These are phyloP conservation scores for Leccinum pellstonianum DNA, from an alignment of 768 basidiomycete species.

Conservation along the genomic window DNA sequence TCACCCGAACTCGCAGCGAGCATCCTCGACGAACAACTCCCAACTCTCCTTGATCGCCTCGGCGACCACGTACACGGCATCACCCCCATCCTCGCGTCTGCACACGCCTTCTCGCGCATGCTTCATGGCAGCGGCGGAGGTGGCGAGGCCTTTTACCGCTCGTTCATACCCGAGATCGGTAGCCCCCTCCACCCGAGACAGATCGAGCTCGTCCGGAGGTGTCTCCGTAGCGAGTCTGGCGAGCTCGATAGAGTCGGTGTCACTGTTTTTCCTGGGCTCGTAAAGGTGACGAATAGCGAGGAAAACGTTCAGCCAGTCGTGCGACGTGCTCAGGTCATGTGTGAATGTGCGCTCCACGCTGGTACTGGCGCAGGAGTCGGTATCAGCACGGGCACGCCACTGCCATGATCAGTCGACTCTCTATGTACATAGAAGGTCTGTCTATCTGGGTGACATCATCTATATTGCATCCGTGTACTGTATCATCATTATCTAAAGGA, in stretches of 20 bases:
- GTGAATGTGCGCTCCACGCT: conserved; percentile 69
- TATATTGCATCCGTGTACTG: conserved; percentile 20
- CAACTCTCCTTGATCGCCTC: conserved; percentile 58
- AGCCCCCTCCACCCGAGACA: conserved; percentile 72
- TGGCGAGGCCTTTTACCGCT: conserved; percentile 76
- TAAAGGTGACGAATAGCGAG: conserved; percentile 60
- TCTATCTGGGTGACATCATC: conserved; percentile 11
- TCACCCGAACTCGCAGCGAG: conserved; percentile 65
- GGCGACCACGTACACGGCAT: conserved; percentile 42
- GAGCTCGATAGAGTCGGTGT: conserved; percentile 76
- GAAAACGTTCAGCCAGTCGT: conserved; percentile 72
- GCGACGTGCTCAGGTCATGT: conserved; percentile 81
- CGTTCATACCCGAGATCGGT: conserved; percentile 82
- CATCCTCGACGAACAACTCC: conserved; percentile 73
- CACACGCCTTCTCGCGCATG: conserved; percentile 82
- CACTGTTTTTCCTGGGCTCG: conserved; percentile 84
- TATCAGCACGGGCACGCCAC: not conserved
- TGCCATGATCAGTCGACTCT: not conserved
- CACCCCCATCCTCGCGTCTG: conserved; percentile 63
- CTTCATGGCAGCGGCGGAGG: conserved; percentile 60
- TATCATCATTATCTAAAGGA: conserved; percentile 49
- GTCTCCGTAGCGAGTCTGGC: conserved; percentile 70
- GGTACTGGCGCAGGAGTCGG: conserved; percentile 1
- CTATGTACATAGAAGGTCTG: no score
- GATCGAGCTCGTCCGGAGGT: conserved; percentile 83